phyloP scores from a whole-genome alignment of 1,139 yeast species.

The Ogataea hybrid region DNA sequence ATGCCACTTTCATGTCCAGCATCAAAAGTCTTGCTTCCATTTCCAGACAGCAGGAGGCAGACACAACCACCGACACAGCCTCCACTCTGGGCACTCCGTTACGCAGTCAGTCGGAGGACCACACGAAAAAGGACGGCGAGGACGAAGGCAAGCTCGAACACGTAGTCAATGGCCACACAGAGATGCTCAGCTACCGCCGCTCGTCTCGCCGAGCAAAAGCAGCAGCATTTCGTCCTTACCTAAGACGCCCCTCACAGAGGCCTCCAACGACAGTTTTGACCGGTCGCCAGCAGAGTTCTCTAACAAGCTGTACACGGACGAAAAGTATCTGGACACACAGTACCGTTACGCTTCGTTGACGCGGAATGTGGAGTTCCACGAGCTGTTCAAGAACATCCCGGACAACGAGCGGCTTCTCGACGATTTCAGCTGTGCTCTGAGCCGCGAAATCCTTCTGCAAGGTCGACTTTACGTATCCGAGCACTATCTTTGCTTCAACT shows the following conservation, averaged over 20 bases:
- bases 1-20: constrained; percentile 18
- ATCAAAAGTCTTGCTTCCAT: constrained; percentile 21
- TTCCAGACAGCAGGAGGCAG: constrained; percentile 20
- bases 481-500: constrained; percentile 78
- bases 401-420: constrained; percentile 70
- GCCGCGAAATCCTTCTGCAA: constrained; percentile 85
- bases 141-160: constrained; percentile 19
- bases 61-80: constrained; percentile 18
- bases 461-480: constrained; percentile 88
- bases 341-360: constrained; percentile 60
- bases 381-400: constrained; percentile 67
- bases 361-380: constrained; percentile 79
- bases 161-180: constrained; percentile 36
- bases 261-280: constrained; percentile 20
- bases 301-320: constrained; percentile 37
- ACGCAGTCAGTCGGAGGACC: not conserved
- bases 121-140: not conserved
- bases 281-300: constrained; percentile 12
- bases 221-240: constrained; percentile 19
- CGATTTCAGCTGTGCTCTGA: constrained; percentile 87
- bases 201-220: constrained; percentile 30
- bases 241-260: constrained; percentile 21
- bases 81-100: constrained; percentile 15
- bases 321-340: constrained; percentile 40
- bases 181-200: constrained; percentile 48